Conservation (phyloP, 2,329 filamentous ascomycete species). For the Venturia nashicola region DNA sequence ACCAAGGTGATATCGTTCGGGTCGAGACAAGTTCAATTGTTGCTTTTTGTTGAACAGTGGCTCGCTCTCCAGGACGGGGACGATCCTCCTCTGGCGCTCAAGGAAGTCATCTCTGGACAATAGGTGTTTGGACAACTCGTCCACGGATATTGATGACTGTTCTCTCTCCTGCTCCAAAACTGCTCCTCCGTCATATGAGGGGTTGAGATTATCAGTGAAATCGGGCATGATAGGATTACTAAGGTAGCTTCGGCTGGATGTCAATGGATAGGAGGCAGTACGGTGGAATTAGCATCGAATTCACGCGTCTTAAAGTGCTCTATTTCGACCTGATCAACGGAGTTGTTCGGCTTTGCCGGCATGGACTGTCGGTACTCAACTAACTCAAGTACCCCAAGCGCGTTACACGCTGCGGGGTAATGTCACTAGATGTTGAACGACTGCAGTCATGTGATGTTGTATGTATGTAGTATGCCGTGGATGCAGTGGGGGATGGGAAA, state of each 20-base stretch:
- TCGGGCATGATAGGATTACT: constrained; percentile 26
- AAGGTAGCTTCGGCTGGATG: background rate
- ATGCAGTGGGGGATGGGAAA: no score
- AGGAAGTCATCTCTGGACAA: constrained; percentile 36
- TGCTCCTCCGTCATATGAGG: constrained; percentile 32
- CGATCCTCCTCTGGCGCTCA: constrained; percentile 32
- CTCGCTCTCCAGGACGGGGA: constrained; percentile 32
- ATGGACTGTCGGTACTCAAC: no score
- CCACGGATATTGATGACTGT: constrained; percentile 30
- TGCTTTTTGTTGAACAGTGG: constrained; percentile 38
- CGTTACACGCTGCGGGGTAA: no score
- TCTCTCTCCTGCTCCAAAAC: constrained; percentile 34
- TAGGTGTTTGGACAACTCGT: constrained; percentile 34
- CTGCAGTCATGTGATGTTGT: no score
- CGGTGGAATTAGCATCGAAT: no score
- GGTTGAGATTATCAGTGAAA: constrained; percentile 37
- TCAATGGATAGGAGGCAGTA: background rate
- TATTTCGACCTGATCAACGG: no score
- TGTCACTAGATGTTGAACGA: no score
- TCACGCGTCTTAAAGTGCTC: background rate
- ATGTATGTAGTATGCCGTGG: no score
- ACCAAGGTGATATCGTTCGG: constrained; percentile 39
- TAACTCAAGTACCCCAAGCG: no score
- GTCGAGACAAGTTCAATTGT: constrained; percentile 38
- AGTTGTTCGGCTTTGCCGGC: no score